Evolutionary conservation across 768 basidiomycete genomes (phyloP).

Genomic region (Amanita pseudoporphyria): DNA sequence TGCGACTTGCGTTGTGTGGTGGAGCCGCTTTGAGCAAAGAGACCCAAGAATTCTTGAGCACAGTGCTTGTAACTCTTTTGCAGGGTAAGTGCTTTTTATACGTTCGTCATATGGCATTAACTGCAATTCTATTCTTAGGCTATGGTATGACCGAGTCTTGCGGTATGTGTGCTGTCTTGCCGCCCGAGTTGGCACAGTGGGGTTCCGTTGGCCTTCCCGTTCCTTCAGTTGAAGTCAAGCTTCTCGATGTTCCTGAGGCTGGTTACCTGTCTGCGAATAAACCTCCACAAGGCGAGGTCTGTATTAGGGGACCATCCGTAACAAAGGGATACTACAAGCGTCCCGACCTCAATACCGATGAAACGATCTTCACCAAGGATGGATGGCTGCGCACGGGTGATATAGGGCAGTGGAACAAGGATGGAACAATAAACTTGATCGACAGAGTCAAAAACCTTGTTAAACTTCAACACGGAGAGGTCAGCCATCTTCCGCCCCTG

Average conservation of each 20-base stretch:
- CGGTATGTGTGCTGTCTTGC: slow-evolving; percentile 83
- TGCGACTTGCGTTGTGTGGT: slow-evolving; percentile 74
- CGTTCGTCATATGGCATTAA: not conserved
- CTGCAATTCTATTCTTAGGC: slow-evolving; percentile 32
- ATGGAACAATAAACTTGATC: slow-evolving; percentile 83
- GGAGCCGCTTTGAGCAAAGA: slow-evolving; percentile 80
- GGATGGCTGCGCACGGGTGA: slow-evolving; percentile 96
- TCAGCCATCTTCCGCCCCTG: slow-evolving; percentile 15
- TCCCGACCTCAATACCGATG: slow-evolving; percentile 80
- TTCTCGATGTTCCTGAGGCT: slow-evolving; percentile 73
- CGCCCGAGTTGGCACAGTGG: slow-evolving; percentile 71
- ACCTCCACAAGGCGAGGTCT: slow-evolving; percentile 80
- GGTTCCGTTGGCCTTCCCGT: slow-evolving; percentile 79
- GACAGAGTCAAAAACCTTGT: slow-evolving; percentile 94
- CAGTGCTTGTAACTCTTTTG: slow-evolving; percentile 71
- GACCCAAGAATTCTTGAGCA: slow-evolving; percentile 86
- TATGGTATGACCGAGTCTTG: slow-evolving; percentile 97
- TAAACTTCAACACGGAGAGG: slow-evolving; percentile 77
- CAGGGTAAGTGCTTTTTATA: slow-evolving; percentile 51
- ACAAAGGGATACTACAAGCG: slow-evolving; percentile 89
- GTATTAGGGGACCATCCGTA: slow-evolving; percentile 80
- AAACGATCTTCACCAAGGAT: slow-evolving; percentile 74
- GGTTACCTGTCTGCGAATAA: slow-evolving; percentile 70
- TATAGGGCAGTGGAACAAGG: slow-evolving; percentile 87
- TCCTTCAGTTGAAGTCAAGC: slow-evolving; percentile 84